Evolutionary conservation across 116 monocot species (phyloP).

Genomic region (Cymodocea nodosa): DNA sequence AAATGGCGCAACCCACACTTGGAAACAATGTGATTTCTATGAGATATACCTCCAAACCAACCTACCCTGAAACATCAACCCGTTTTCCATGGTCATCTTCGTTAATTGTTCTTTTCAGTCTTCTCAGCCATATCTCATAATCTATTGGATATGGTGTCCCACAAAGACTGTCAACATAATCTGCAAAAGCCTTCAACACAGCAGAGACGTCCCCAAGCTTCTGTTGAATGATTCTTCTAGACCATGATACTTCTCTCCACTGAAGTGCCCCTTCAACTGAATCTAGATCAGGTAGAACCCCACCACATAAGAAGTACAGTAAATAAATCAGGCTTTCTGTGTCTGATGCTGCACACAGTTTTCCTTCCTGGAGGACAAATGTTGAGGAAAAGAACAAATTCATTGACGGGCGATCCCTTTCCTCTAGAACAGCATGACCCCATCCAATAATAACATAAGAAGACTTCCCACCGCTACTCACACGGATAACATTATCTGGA

Average conservation of each 20-base stretch:
- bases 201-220: conserved; percentile 85
- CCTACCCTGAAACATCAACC: conserved; percentile 44
- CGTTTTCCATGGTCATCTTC: conserved; percentile 81
- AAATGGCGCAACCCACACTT: too few species aligned
- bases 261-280: conserved; percentile 81
- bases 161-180: conserved; percentile 96
- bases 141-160: conserved; percentile 87
- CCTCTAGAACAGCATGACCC: conserved; percentile 92
- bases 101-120: conserved; percentile 57
- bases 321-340: conserved; percentile 88
- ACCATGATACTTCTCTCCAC: conserved; percentile 88
- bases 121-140: conserved; percentile 91
- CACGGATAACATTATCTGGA: conserved; percentile 73
- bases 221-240: conserved; percentile 78
- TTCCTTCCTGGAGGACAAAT: conserved; percentile 81
- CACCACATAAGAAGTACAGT: conserved; percentile 73
- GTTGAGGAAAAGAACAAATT: conserved; percentile 85
- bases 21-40: too few species aligned
- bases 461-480: conserved; percentile 17
- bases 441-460: conserved; percentile 79
- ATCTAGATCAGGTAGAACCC: conserved; percentile 55
- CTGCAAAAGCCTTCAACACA: conserved; percentile 91
- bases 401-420: conserved; percentile 70
- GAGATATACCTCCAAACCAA: neutral
- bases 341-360: conserved; percentile 79